Evolutionary conservation across 345 rosid species (phyloP).

Genomic region (Rubroshorea leprosula): DNA sequence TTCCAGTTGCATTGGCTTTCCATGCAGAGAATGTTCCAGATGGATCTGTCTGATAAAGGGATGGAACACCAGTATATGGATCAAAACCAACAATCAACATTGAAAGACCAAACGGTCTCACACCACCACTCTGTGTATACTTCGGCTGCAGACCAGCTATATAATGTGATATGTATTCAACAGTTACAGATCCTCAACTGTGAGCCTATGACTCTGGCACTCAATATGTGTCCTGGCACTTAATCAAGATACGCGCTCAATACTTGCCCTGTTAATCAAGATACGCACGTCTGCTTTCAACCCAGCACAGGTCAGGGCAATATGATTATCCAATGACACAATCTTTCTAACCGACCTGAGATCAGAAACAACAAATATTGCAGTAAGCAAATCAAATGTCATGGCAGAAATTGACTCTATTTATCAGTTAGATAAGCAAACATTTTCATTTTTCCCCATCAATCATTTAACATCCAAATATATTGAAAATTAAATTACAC

Average conservation of each 20-base stretch:
- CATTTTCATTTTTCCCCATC: too few species aligned
- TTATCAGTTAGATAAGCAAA: too few species aligned
- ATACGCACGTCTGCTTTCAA: conserved; percentile 78
- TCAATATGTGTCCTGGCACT: conserved; percentile 63
- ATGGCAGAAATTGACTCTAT: too few species aligned
- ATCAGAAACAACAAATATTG: too few species aligned
- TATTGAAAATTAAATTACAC: too few species aligned
- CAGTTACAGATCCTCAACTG: conserved; percentile 90
- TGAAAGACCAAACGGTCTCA: conserved; percentile 73
- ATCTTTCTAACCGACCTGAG: conserved; percentile 85
- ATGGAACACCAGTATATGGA: conserved; percentile 58
- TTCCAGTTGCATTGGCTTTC: conserved; percentile 95
- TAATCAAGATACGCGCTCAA: conserved; percentile 66
- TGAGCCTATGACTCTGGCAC: conserved; percentile 83
- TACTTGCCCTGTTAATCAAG: conserved; percentile 55
- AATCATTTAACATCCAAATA: too few species aligned
- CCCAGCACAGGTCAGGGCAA: conserved; percentile 84
- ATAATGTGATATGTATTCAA: conserved; percentile 80
- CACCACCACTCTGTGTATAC: conserved; percentile 94
- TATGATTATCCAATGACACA: conserved; percentile 73
- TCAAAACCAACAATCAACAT: conserved; percentile 75
- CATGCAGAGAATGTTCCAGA: conserved; percentile 96
- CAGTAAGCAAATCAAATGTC: too few species aligned
- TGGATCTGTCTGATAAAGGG: conserved; percentile 89
- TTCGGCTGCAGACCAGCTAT: conserved; percentile 93